Percentiles rank a stretch among this genome's conserved stretches.
Conservation (phyloP, 1,284 basidiomycete species). For the Boletus hoseneyae region DNA sequence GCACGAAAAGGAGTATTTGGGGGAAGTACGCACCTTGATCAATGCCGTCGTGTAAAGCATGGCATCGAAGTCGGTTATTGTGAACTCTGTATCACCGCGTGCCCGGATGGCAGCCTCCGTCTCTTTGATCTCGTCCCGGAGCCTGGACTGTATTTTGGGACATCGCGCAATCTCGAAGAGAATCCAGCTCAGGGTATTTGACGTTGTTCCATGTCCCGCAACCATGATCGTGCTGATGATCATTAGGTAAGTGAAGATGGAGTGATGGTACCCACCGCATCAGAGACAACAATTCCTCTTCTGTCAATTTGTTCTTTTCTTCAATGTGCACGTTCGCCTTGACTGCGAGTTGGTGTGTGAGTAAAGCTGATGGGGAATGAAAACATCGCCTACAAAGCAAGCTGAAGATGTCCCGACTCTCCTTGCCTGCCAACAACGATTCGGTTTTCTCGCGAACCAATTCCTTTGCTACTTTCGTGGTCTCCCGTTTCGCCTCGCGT, state of each 20-base stretch:
- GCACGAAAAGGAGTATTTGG: not conserved
- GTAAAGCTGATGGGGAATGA: not conserved
- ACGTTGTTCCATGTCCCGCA: slow-evolving; percentile 54
- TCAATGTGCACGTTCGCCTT: slow-evolving; percentile 49
- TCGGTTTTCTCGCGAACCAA: slow-evolving; percentile 43
- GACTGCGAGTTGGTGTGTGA: slow-evolving; percentile 33
- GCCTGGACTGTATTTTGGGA: slow-evolving; percentile 36
- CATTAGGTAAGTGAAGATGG: not conserved
- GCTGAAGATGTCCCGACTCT: slow-evolving; percentile 39
- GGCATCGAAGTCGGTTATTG: slow-evolving; percentile 43
- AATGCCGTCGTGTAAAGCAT: slow-evolving; percentile 53
- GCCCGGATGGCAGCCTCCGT: slow-evolving; percentile 36
- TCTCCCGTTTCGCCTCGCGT: slow-evolving; percentile 27
- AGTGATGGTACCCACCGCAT: slow-evolving; percentile 38
- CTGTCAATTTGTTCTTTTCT: slow-evolving; percentile 40
- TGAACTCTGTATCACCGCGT: slow-evolving; percentile 41
- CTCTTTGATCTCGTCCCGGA: slow-evolving; percentile 40
- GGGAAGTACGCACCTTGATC: slow-evolving; percentile 40
- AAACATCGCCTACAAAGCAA: slow-evolving; percentile 35
- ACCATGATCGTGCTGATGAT: slow-evolving; percentile 37
- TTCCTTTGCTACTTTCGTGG: slow-evolving; percentile 34
- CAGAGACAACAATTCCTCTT: slow-evolving; percentile 52
- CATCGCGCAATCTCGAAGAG: slow-evolving; percentile 42
- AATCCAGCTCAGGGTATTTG: slow-evolving; percentile 41
- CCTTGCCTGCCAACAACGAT: slow-evolving; percentile 29